Evolutionary conservation across 1,284 basidiomycete genomes (phyloP).

Genomic region (Rhodotorula mucilaginosa): DNA sequence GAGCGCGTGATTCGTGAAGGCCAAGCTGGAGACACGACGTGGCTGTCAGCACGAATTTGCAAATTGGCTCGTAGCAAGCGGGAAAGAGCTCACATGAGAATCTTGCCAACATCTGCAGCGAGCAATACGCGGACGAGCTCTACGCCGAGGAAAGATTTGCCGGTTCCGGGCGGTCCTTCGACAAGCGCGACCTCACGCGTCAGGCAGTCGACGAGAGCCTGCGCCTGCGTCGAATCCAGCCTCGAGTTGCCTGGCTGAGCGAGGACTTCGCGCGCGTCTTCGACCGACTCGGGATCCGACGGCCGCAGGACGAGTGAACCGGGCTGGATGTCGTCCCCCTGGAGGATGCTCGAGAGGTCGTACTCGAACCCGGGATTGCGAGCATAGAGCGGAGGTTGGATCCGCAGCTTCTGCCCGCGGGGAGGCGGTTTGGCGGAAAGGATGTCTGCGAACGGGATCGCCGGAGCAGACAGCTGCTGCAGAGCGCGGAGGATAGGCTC

Average conservation of each 20-base stretch:
- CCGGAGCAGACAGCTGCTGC: slow-evolving; percentile 54
- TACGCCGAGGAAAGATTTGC: slow-evolving; percentile 68
- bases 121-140: slow-evolving; percentile 65
- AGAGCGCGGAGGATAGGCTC: slow-evolving; percentile 63
- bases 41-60: too few species aligned
- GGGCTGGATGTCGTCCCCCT: slow-evolving; percentile 18
- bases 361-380: slow-evolving; percentile 55
- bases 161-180: slow-evolving; percentile 73
- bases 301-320: slow-evolving; percentile 48
- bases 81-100: slow-evolving; percentile 46
- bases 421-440: slow-evolving; percentile 50
- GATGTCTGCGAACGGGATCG: slow-evolving; percentile 59
- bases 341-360: slow-evolving; percentile 55
- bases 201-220: slow-evolving; percentile 63
- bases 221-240: slow-evolving; percentile 65
- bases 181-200: slow-evolving; percentile 63
- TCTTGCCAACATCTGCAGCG: slow-evolving; percentile 56
- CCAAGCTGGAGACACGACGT: slow-evolving; percentile 56
- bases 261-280: slow-evolving; percentile 49
- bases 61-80: neutral
- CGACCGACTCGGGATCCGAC: slow-evolving; percentile 51
- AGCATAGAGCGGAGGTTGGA: slow-evolving; percentile 58
- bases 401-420: slow-evolving; percentile 46
- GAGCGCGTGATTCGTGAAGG: slow-evolving; percentile 71
- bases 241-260: slow-evolving; percentile 44